Percentiles rank a stretch among this genome's conserved stretches.
phyloP scores from a whole-genome alignment of 2,329 filamentous ascomycete species.

The Pseudodiploospora longispora region DNA sequence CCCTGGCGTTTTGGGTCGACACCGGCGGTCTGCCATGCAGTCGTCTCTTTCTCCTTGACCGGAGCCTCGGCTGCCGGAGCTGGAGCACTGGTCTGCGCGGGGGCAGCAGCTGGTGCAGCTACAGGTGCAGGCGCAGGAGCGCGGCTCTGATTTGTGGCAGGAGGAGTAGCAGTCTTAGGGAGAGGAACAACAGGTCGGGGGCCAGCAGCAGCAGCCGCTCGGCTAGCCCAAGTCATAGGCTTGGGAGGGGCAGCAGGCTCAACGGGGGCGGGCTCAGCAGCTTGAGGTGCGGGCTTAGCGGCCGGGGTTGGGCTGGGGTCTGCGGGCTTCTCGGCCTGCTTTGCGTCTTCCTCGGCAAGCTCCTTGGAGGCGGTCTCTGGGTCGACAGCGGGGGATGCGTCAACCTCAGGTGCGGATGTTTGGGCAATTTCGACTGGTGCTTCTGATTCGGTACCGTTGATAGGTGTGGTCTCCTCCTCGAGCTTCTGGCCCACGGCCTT shows the following conservation, averaged over 20 bases:
- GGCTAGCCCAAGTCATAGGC: slow-evolving; percentile 70
- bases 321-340: slow-evolving; percentile 59
- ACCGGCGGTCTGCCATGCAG: slow-evolving; percentile 78
- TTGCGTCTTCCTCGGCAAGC: slow-evolving; percentile 45
- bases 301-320: slow-evolving; percentile 50
- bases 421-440: slow-evolving; percentile 30
- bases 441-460: slow-evolving; percentile 25
- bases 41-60: slow-evolving; percentile 40
- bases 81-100: slow-evolving; percentile 24
- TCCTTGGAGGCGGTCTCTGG: slow-evolving; percentile 44
- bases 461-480: slow-evolving; percentile 48
- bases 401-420: slow-evolving; percentile 28
- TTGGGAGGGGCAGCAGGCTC: slow-evolving; percentile 42
- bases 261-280: slow-evolving; percentile 41
- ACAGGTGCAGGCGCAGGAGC: slow-evolving; percentile 40
- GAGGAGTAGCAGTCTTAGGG: slow-evolving; percentile 49
- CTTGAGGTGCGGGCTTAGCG: slow-evolving; percentile 32
- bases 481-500: slow-evolving; percentile 65
- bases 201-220: slow-evolving; percentile 50
- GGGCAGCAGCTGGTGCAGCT: slow-evolving; percentile 29
- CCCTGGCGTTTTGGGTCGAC: slow-evolving; percentile 79
- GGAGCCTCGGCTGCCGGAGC: slow-evolving; percentile 31
- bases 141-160: slow-evolving; percentile 40
- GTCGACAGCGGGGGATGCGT: slow-evolving; percentile 29
- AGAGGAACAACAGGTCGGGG: slow-evolving; percentile 45